Evolutionary conservation across 257 asterid species (phyloP).

Genomic region (Ilex aquifolium): DNA sequence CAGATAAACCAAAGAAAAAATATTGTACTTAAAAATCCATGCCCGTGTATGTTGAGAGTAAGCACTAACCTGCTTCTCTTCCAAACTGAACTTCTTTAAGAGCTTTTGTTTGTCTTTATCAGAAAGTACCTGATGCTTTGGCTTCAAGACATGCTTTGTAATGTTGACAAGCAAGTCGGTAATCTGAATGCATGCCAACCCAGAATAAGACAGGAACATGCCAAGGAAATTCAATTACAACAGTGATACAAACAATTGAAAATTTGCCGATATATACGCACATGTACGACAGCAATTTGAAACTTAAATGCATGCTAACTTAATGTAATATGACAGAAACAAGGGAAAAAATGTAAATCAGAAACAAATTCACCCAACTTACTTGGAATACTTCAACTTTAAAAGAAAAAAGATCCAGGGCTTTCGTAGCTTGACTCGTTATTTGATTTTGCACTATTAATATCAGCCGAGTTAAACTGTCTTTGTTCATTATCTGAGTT

Average conservation of each 20-base stretch:
- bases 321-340: too few species aligned
- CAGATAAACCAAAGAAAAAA: conserved; percentile 2
- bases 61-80: conserved; percentile 72
- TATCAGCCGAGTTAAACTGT: conserved; percentile 45
- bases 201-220: conserved; percentile 11
- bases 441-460: conserved; percentile 53
- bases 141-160: conserved; percentile 84
- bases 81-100: conserved; percentile 60
- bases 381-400: conserved; percentile 84
- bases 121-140: conserved; percentile 72
- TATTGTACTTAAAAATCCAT: not conserved
- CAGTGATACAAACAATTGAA: not conserved
- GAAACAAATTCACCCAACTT: conserved; percentile 5
- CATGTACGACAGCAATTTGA: too few species aligned
- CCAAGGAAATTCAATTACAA: not conserved
- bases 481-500: conserved; percentile 33
- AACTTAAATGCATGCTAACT: too few species aligned
- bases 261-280: not conserved
- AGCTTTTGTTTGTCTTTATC: conserved; percentile 55
- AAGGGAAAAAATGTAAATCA: not conserved
- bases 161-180: conserved; percentile 77
- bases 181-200: conserved; percentile 37
- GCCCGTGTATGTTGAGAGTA: not conserved
- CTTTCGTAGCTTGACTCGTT: conserved; percentile 67
- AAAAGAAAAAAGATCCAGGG: conserved; percentile 43